Base-by-base conservation (phyloP, 768 basidiomycete genomes). In the Trametes cubensis region DNA sequence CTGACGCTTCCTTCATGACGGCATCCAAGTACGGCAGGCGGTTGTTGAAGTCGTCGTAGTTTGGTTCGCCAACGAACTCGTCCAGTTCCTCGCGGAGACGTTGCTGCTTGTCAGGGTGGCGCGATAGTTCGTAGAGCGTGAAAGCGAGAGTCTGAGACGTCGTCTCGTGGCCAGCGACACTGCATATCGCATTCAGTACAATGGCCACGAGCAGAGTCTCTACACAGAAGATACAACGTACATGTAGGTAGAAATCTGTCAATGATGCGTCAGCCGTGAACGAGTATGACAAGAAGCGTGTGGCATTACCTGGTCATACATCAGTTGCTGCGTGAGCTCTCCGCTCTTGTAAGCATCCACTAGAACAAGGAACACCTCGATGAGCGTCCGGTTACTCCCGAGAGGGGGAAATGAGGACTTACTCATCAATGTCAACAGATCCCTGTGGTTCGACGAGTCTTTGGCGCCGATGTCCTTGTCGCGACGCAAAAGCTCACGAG, bases 91-190 rank as follows among this genome's bases (percentile, higher is more conserved):
- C 66, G 8, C 77, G 75, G 0, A 80, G 70, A 13, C 67, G 64
- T 20, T 71, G 54, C 66, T 79, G 79, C 30, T 74, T 61, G 2
- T 70, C 70, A 2, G 73, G 73, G 40, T 77, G 65, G 3, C 70
- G 70, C 6, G 78, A 74, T 7, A 81, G 68, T 49, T 75, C 72
- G 55, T 70, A 73, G 17, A 81, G 56, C 7, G 73, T 72, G 61
- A 74, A 78, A 20, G 58, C 62, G 21, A 77, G 56, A 28, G 73
- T 71, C 46, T 65, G 69, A 2, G 75, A 70, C 18, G 77, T 77
- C 5, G 79, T 78, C 52, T 79, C 78, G 63, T 76, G 74, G 17
- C 78, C 78, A 13, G 73, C 75, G 64, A 79, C 71, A 2, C 76
- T 78, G 52, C 1, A 15, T 41, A 11, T n/a, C 11, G 46, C 44